Evolutionary conservation across 805 yeast genomes (phyloP), one percentile per base, ranked within the genome.

Genomic region (Sugiyamaella qingdaonensis): DNA sequence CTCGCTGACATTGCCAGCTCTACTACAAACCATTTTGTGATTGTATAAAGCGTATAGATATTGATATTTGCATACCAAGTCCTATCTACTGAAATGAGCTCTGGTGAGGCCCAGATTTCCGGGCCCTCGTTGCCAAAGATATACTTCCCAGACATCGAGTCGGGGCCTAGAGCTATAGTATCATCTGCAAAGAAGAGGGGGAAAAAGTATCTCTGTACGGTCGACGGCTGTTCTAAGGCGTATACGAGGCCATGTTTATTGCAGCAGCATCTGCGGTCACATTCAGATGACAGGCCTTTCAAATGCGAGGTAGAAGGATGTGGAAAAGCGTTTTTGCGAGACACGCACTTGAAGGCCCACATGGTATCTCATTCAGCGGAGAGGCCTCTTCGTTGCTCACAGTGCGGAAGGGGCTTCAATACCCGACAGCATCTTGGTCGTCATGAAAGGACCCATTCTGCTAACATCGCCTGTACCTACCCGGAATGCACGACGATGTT

Each of bases 371-470:
- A 91, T 64, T 57, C 73, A 2, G 75, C 72, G 1, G 78, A 76
- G 2, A 87, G 86, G 61, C 96, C 96, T 0, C 82, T 78, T 64
- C 78, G 76, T 41, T 91, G 98, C 63, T 67, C 81, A 0, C 65
- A 76, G 1, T 94, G 99, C 65, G 84, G 84, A 1, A 90, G 89
- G 67, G 96, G 96, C 2, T 85, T 87, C 49, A 84, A 83, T 49
- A 78, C 96, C 0, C 67, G 67, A 49, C 98, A 94, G 69, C 97
- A 91, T 64, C 73, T 89, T 53, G 80, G 77, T 56, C 77, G 96
- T 50, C 99, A 94, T 67, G 89, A 85, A 68, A 77, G 79, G 36
- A 85, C 95, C 1, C 98, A 94, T 66, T 81, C 82, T 2, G 76
- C 78, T 58, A 79, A 88, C 1, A 84, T 83, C 61, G 55, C 58